These are phyloP conservation scores for Eremothecium cymbalariae DNA, from an alignment of 1,139 yeast genomes.

Conservation along the genomic window DNA sequence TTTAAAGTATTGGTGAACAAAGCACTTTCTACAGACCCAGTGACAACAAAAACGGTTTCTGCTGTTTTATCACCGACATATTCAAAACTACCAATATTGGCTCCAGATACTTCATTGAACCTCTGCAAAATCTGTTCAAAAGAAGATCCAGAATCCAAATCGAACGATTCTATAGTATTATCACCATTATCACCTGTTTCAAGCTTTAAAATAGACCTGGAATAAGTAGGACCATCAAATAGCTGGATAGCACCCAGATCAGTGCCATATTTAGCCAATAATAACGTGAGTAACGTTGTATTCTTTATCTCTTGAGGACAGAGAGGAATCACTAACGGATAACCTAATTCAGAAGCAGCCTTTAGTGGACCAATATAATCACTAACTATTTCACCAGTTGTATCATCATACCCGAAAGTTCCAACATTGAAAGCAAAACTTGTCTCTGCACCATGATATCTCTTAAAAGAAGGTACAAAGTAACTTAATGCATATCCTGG, in stretches of 20 bases:
- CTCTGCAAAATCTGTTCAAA: conserved; percentile 55
- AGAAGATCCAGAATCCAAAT: conserved; percentile 40
- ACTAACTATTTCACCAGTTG: conserved; percentile 45
- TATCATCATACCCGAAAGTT: conserved; percentile 59
- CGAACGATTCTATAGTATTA: conserved; percentile 15
- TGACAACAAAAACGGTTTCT: conserved; percentile 63
- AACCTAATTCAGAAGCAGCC: conserved; percentile 55
- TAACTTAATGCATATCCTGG: conserved; percentile 60
- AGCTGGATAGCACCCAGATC: conserved; percentile 44
- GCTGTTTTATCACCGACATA: conserved; percentile 57
- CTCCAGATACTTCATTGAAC: conserved; percentile 47
- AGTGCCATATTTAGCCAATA: conserved; percentile 54
- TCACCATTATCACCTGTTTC: conserved; percentile 33
- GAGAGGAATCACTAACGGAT: conserved; percentile 68
- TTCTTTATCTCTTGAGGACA: conserved; percentile 58
- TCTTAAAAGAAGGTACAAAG: conserved; percentile 41
- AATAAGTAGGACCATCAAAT: conserved; percentile 70
- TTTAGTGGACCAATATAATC: conserved; percentile 61
- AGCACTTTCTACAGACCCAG: conserved; percentile 63
- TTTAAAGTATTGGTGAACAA: conserved; percentile 43
- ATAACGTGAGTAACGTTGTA: conserved; percentile 57
- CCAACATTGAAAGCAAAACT: conserved; percentile 62
- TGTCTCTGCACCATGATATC: conserved; percentile 38
- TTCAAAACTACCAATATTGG: conserved; percentile 36
- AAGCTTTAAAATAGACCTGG: conserved; percentile 48